Evolutionary conservation across 352 stramenopile species (phyloP), one percentile per base, ranked within the genome.

Genomic region (Phytopythium vexans): DNA sequence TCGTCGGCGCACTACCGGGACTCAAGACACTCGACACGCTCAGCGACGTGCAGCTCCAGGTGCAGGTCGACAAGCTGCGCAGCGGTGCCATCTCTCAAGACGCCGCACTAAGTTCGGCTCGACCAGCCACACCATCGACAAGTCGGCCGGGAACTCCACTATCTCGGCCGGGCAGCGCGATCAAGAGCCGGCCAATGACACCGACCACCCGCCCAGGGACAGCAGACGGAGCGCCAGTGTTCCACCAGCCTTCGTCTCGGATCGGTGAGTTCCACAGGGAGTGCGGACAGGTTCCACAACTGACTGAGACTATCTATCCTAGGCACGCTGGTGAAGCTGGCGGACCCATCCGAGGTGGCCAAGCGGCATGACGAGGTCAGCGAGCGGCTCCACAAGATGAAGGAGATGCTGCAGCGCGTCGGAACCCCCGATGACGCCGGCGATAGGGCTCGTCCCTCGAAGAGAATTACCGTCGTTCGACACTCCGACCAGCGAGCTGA

Each of bases 1-100:
- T 88, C 6, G 43, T 68, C 32, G 52, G 54, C 2, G 60, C 59
- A 6, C 47, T 89, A 9, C 75, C 78, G 14, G 63, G 77, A 7
- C 64, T 89, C 10, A 84, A 82, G 58, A 88, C 81, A 11, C 62
- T 92, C 3, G 77, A 92, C 41, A 70, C 54, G 14, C 66, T 92
- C 50, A 72, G 59, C 1, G 77, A 88, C 32, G 40, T 62, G 6
- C 65, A 80, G 44, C 54, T 86, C 6, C 70, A 78, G n/a, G 54
- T 47, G 15, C 66, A 75, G 41, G 53, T 70, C 4, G 67, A 82
- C n/a, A 73, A 60, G 14, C 51, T 88, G 34, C 70, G 69, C 48
- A 79, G 50, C 41, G 74, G 77, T 1, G 41, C 53, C 8, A 66
- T 81, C 14, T 66, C 62, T 0, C 70, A 83, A 42, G 62, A 70